phyloP scores from a whole-genome alignment of 495 filamentous ascomycete genomes.

The Poronia punctata region DNA sequence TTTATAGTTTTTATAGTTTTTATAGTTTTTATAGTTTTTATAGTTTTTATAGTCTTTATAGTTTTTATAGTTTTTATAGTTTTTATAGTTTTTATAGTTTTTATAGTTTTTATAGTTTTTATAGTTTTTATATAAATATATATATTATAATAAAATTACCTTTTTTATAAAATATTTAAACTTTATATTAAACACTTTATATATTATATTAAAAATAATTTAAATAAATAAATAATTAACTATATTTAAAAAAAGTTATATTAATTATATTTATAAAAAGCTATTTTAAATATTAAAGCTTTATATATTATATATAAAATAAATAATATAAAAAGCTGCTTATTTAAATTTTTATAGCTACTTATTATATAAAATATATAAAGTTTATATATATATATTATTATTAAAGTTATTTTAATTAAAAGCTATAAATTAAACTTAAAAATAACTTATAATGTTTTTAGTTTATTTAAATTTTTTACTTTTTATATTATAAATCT shows the following conservation, averaged over 20 bases:
- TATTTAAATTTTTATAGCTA: background rate
- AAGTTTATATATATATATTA: background rate
- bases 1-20: too few relatives aligned
- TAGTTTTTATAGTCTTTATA: too few relatives aligned
- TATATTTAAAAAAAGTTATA: too few relatives aligned
- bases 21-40: too few relatives aligned
- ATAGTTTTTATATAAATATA: too few relatives aligned
- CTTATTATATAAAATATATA: background rate
- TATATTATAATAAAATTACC: background rate
- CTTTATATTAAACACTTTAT: too few relatives aligned
- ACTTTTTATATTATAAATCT: background rate
- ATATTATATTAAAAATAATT: background rate
- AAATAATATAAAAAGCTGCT: background rate
- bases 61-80: too few relatives aligned
- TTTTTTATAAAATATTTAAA: background rate
- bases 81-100: too few relatives aligned
- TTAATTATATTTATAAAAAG: background rate
- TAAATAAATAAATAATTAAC: background rate
- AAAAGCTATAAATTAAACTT: background rate
- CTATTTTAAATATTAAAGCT: background rate
- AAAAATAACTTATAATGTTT: background rate
- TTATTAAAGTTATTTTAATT: background rate
- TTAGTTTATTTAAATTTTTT: too few relatives aligned
- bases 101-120: too few relatives aligned
- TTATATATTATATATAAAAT: background rate